phyloP scores from a whole-genome alignment of 1,284 basidiomycete species.

The Rhizoctonia solani region DNA sequence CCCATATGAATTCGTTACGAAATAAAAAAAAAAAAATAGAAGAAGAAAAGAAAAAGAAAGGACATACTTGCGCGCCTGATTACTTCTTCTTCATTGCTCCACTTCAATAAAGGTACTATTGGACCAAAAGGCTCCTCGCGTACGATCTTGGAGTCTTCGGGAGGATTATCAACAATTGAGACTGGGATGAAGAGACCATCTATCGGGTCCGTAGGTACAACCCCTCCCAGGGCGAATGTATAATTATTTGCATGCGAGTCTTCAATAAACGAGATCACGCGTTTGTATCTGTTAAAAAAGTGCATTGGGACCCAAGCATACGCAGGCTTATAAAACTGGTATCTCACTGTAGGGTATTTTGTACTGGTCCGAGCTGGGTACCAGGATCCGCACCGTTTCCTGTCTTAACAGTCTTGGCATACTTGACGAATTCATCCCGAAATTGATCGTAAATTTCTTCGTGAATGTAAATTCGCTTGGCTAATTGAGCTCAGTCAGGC shows the following conservation, averaged over 20 bases:
- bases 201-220: slow-evolving; percentile 5
- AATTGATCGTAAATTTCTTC: slow-evolving; percentile 52
- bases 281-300: not conserved
- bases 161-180: slow-evolving; percentile 31
- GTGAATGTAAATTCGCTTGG: slow-evolving; percentile 52
- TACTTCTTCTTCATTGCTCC: slow-evolving; percentile 26
- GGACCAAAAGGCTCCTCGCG: slow-evolving; percentile 34
- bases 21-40: not conserved
- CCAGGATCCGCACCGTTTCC: slow-evolving; percentile 44
- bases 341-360: slow-evolving; percentile 17
- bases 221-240: slow-evolving; percentile 26
- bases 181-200: slow-evolving; percentile 19
- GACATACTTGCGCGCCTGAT: slow-evolving; percentile 31
- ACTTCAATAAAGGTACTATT: slow-evolving; percentile 28
- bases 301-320: not conserved
- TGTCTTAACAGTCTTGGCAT: slow-evolving; percentile 49
- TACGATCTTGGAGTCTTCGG: slow-evolving; percentile 27
- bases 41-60: not conserved
- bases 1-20: too few relatives aligned
- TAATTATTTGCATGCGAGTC: slow-evolving; percentile 25
- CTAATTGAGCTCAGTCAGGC: not conserved
- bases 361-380: slow-evolving; percentile 15
- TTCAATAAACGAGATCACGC: slow-evolving; percentile 10
- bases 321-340: not conserved
- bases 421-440: slow-evolving; percentile 42